Base-by-base conservation (phyloP, 2,329 filamentous ascomycete genomes). In the Pyricularia pennisetigena region DNA sequence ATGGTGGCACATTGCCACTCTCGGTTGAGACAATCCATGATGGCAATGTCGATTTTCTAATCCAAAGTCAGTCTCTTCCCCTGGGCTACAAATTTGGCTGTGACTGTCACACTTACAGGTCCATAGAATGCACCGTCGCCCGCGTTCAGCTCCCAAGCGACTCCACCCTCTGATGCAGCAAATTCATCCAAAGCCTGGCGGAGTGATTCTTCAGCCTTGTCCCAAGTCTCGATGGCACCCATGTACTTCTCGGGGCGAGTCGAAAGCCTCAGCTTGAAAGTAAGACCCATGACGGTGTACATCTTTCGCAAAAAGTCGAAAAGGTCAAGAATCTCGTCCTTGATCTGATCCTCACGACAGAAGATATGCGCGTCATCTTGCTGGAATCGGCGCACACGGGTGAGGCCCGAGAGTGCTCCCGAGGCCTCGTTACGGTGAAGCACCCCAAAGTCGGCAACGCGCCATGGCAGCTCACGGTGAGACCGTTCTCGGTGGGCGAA, bases 41-140 rank as follows among this genome's bases (percentile, higher is more conserved):
- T 94, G 70, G 92, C 96, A 75, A 99, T 95, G 74, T 99, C 95
- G 74, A 98, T 97, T 86, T 98, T 68, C 54, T 67, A 41, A 14
- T 24, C 10, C 10, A 20, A 30, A 41, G 29, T 28, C 23, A 24
- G 63, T 64, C 54, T 54, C 54, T 26, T 35, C 30, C 14, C 6
- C 35, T 6, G 14, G 9, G n/a, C 9, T n/a, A 23, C 20, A 30
- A 63, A 16, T 16, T 29, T 12, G 23, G 30, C 24, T 93, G 69
- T 91, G 95, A 75, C 97, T 94, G 74, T 98, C 94, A 73, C 97
- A 97, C 86, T 99, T 99, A 66, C 65, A 67, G 95, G 95, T 1
- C 95, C 95, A 78, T 99, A 99, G 81, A 98, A 99, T 67, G 95
- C 95, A 76, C 95, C 95, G 74, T 99, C 95, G 69, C 94, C 95